Evolutionary conservation across 805 yeast genomes (phyloP).

Genomic region (Yamadazyma laniorum): DNA sequence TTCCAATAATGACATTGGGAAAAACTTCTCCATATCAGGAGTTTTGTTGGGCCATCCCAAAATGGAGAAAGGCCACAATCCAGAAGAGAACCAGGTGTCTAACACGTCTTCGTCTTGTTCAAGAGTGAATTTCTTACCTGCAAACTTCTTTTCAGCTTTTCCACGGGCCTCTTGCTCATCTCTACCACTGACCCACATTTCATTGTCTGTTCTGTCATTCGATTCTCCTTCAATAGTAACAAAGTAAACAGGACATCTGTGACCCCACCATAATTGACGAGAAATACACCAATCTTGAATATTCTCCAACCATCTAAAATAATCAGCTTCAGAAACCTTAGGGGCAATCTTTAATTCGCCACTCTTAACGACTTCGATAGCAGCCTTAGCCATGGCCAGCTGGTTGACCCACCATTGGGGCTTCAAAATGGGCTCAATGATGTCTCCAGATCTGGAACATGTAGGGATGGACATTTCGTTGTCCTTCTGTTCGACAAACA

Average conservation of each 20-base stretch:
- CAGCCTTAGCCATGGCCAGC: conserved; percentile 81
- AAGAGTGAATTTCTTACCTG: conserved; percentile 65
- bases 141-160: conserved; percentile 75
- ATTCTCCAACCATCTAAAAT: conserved; percentile 91
- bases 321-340: conserved; percentile 87
- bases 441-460: conserved; percentile 95
- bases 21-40: conserved; percentile 70
- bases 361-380: conserved; percentile 77
- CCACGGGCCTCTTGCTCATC: conserved; percentile 74
- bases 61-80: conserved; percentile 96
- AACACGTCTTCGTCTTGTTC: conserved; percentile 97
- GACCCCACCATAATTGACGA: conserved; percentile 92
- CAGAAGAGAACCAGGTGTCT: conserved; percentile 98
- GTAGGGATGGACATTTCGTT: conserved; percentile 94
- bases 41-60: conserved; percentile 92
- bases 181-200: conserved; percentile 92
- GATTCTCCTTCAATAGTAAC: conserved; percentile 76
- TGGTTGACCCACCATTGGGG: conserved; percentile 99
- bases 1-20: conserved; percentile 91
- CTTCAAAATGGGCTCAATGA: conserved; percentile 93
- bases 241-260: conserved; percentile 94
- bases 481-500: conserved; percentile 81
- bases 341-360: conserved; percentile 85
- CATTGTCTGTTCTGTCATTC: conserved; percentile 59
- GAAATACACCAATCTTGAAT: conserved; percentile 99